Evolutionary conservation across 73 alveolate genomes (phyloP), one percentile per base, ranked within the genome.

Genomic region (Paramecium caudatum): DNA sequence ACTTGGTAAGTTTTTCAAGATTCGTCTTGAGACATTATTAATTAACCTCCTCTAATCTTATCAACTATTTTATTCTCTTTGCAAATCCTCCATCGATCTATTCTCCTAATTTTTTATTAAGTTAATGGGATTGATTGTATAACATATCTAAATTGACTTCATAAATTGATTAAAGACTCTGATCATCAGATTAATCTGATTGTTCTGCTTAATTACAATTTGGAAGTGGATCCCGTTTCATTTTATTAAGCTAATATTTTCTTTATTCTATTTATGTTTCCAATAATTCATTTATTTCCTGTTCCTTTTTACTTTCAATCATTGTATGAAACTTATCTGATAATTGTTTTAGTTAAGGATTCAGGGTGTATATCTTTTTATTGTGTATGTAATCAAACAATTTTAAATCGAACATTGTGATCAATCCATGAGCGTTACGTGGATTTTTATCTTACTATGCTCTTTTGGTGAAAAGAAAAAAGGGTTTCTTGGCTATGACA

Each of bases 331-430:
- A 65, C 7, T 65, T 65, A 33, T 65, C 47, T 0, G 50, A 33
- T 9, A 65, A 25, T 30, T 65, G 8, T 36, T 36, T 65, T 1
- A 65, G 49, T 65, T 65, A 16, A n/a, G 47, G 47, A 32, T 65
- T 65, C 0, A 33, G 17, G 27, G 83, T 33, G 39, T 65, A 65
- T 0, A 65, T 65, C 83, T 65, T 30, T 65, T 30, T 33, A 43
- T 65, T 65, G 39, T 65, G 83, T 10, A 65, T 65, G 55, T 65
- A 65, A 65, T 65, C 83, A 65, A 32, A 65, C 39, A 65, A 36
- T 65, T 65, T 65, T 8, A 65, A 49, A 36, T 65, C 83, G 34
- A 33, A 65, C 83, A 65, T 65, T 13, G 83, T 65, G 17, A 65
- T 65, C 32, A 65, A 49, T 65, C 83, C 83, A 30, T 65, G 47